A percentile compares a stretch with the other conserved stretches of the same genome.
Evolutionary conservation across 1,284 basidiomycete genomes (phyloP).

Genomic region (Pyrrhoderma lamaoense): DNA sequence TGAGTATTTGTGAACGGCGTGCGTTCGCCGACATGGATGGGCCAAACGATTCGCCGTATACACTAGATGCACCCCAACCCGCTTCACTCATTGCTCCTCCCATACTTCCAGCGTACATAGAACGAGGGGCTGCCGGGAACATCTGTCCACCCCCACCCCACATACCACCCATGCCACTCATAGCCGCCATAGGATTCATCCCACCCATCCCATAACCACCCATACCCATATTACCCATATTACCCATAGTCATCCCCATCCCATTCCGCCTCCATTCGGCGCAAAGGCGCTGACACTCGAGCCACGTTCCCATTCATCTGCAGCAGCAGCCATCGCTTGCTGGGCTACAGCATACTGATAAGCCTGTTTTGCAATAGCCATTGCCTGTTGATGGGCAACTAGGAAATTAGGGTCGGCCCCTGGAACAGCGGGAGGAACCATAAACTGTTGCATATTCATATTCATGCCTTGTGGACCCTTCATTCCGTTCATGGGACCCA

Average conservation of each 20-base stretch:
- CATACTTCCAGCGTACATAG: conserved; percentile 46
- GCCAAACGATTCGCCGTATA: conserved; percentile 60
- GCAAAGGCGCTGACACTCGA: conserved; percentile 45
- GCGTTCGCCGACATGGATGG: conserved; percentile 29
- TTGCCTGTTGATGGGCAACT: conserved; percentile 73
- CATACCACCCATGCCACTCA: conserved; percentile 23
- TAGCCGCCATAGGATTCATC: conserved; percentile 29
- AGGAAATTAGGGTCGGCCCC: conserved; percentile 47
- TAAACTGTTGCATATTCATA: conserved; percentile 36
- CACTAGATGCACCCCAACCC: conserved; percentile 57
- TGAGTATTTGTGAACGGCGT: conserved; percentile 21
- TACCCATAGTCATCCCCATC: conserved; percentile 24
- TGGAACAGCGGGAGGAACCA: conserved; percentile 35
- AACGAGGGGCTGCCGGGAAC: conserved; percentile 42
- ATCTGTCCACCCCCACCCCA: conserved; percentile 37
- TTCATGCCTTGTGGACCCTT: conserved; percentile 21
- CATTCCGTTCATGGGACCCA: conserved; percentile 30
- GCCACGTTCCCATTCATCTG: conserved; percentile 78
- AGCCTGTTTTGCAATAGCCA: conserved; percentile 75
- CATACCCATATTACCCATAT: conserved; percentile 23
- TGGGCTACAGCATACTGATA: conserved; percentile 81
- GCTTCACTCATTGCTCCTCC: conserved; percentile 47
- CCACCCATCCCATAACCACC: conserved; percentile 28
- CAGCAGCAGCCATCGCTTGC: conserved; percentile 75
- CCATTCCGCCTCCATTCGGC: conserved; percentile 33